Conservation (phyloP, 2,329 filamentous ascomycete genomes). For the Penicillium sp. region DNA sequence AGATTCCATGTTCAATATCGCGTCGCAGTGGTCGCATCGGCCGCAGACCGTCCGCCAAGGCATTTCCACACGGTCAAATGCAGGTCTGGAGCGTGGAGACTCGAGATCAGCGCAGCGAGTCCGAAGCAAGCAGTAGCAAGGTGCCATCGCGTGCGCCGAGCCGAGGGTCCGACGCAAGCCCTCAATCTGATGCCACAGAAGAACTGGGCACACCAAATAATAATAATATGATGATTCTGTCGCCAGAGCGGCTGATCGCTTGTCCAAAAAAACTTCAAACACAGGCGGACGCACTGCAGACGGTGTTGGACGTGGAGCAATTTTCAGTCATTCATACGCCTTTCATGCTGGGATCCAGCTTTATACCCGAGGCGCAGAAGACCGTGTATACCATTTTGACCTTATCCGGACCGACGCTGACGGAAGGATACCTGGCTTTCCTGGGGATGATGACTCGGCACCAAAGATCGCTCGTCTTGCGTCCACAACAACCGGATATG, state of each 20-base stretch:
- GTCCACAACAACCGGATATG: conserved; percentile 20
- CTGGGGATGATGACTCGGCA: conserved; percentile 24
- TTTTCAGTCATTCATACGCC: conserved; percentile 23
- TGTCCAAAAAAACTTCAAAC: conserved; percentile 13
- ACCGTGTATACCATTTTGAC: conserved; percentile 18
- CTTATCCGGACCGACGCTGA: conserved; percentile 18
- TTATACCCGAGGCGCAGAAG: conserved; percentile 16
- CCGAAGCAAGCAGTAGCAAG: conserved; percentile 4
- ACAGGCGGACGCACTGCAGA: conserved; percentile 18
- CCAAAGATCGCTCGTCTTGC: conserved; percentile 21
- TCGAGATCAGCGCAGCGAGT: background rate
- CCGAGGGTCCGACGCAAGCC: conserved; percentile 7
- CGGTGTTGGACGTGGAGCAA: conserved; percentile 18
- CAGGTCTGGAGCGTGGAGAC: conserved; percentile 16
- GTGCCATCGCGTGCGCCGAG: conserved; percentile 7
- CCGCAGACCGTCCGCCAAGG: conserved; percentile 14
- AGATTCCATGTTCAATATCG: conserved; percentile 16
- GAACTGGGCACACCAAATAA: conserved; percentile 4
- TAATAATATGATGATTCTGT: conserved; percentile 2
- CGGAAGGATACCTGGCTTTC: conserved; percentile 25
- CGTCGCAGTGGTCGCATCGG: conserved; percentile 19
- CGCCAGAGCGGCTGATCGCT: conserved; percentile 20
- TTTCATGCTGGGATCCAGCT: conserved; percentile 21
- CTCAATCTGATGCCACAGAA: conserved; percentile 1
- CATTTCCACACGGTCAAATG: conserved; percentile 15